phyloP scores from a whole-genome alignment of 495 filamentous ascomycete genomes.

The Lepraria neglecta region DNA sequence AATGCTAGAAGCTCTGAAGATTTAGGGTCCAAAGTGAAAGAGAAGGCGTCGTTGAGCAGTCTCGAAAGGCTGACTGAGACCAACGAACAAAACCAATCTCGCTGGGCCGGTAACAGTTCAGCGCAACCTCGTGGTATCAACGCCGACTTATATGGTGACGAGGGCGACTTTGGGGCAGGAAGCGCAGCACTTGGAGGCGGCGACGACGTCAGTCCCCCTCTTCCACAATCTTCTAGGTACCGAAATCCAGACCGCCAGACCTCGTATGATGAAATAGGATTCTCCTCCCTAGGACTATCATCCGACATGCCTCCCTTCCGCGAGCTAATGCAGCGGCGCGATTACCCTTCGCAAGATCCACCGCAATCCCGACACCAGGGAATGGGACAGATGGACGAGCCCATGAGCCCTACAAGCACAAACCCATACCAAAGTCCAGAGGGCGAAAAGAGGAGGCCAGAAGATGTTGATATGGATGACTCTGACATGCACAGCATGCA shows the following conservation, averaged over 20 bases:
- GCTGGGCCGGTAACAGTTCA: conserved; percentile 48
- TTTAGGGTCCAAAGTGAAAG: conserved; percentile 43
- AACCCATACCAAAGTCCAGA: conserved; percentile 96
- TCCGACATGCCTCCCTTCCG: conserved; percentile 61
- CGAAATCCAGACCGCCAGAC: conserved; percentile 55
- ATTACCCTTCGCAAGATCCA: conserved; percentile 53
- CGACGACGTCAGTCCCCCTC: conserved; percentile 63
- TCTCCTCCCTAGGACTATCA: conserved; percentile 72
- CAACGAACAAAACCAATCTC: conserved; percentile 41
- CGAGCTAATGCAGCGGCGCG: conserved; percentile 54
- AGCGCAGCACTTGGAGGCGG: conserved; percentile 79
- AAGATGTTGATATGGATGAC: conserved; percentile 57
- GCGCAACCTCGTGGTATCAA: conserved; percentile 57
- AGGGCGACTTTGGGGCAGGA: conserved; percentile 50
- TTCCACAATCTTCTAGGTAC: conserved; percentile 39
- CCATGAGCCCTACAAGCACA: conserved; percentile 86
- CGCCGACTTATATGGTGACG: conserved; percentile 73
- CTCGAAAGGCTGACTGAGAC: conserved; percentile 50
- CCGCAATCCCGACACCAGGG: conserved; percentile 48
- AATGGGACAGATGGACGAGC: conserved; percentile 47
- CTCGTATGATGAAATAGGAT: conserved; percentile 44
- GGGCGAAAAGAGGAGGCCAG: conserved; percentile 64
- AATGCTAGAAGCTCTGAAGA: conserved; percentile 71
- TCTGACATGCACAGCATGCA: conserved; percentile 51
- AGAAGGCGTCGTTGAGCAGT: conserved; percentile 48